Conservation (phyloP, 1,139 yeast species). For the Taiozyma sp. region DNA sequence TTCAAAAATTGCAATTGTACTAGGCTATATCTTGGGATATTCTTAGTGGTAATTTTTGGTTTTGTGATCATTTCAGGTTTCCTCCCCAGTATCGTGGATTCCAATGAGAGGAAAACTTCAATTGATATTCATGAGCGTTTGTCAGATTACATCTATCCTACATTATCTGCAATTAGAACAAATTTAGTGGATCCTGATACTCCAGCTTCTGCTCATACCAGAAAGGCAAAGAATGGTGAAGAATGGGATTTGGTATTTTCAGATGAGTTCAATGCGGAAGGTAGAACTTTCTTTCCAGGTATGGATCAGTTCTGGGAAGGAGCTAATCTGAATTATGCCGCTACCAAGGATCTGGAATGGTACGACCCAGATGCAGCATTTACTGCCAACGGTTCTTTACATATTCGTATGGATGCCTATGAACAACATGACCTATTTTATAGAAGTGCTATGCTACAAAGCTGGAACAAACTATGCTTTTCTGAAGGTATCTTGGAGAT, state of each 20-base stretch:
- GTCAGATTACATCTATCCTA: slow-evolving; percentile 45
- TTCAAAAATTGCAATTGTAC: neutral
- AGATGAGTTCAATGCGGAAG: slow-evolving; percentile 79
- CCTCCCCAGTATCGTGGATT: neutral
- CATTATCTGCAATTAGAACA: slow-evolving; percentile 51
- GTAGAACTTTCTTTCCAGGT: slow-evolving; percentile 76
- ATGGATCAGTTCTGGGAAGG: slow-evolving; percentile 80
- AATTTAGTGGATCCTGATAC: slow-evolving; percentile 73
- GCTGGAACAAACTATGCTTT: slow-evolving; percentile 80
- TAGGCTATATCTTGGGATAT: neutral
- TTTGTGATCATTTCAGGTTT: neutral
- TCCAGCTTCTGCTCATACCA: slow-evolving; percentile 41
- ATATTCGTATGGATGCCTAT: slow-evolving; percentile 67
- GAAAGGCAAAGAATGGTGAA: slow-evolving; percentile 47
- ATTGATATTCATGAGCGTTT: slow-evolving; percentile 32
- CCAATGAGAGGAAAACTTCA: neutral
- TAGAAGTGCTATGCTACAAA: slow-evolving; percentile 80
- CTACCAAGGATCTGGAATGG: slow-evolving; percentile 84
- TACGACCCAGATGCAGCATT: slow-evolving; percentile 77
- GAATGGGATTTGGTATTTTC: slow-evolving; percentile 68
- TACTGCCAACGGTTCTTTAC: slow-evolving; percentile 62
- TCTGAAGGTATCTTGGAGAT: slow-evolving; percentile 71
- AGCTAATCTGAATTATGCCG: slow-evolving; percentile 69
- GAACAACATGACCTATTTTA: slow-evolving; percentile 66
- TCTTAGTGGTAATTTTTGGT: neutral